A percentile compares a stretch with the other conserved stretches of the same genome.
These are phyloP conservation scores for Sarcocystis neurona DNA, from an alignment of 169 alveolate genomes.

Conservation along the genomic window DNA sequence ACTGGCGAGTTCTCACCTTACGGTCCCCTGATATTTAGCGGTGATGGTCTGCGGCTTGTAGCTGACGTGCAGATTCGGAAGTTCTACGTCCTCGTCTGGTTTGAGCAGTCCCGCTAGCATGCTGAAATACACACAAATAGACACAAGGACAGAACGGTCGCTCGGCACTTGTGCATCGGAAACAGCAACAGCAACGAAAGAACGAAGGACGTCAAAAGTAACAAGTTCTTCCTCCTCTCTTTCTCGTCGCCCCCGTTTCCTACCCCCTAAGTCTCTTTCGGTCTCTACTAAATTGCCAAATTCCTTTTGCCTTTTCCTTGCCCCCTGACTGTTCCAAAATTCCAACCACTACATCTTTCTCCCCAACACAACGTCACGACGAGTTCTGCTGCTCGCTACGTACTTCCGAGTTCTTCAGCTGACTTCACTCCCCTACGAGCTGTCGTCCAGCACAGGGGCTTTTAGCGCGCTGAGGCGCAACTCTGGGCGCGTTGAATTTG, in stretches of 20 bases:
- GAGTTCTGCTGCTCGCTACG: too few species aligned
- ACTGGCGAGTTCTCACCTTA: conserved; percentile 74
- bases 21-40: conserved; percentile 97
- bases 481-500: too few species aligned
- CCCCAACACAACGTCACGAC: background rate
- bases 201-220: background rate
- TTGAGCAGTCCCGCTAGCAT: conserved; percentile 94
- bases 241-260: background rate
- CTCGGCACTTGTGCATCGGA: background rate
- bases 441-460: too few species aligned
- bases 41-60: conserved; percentile 98
- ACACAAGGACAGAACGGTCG: background rate
- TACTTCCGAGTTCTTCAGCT: too few species aligned
- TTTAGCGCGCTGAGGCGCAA: too few species aligned
- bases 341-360: conserved; percentile 67
- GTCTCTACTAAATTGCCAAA: too few species aligned
- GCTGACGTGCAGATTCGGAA: conserved; percentile 93
- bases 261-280: conserved; percentile 47
- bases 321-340: too few species aligned
- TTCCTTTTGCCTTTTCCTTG: too few species aligned
- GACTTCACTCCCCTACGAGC: too few species aligned
- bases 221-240: background rate
- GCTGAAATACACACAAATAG: conserved; percentile 40
- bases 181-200: background rate
- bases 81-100: conserved; percentile 89